Conservation (phyloP, 1,284 basidiomycete species). For the Leccinum ponderosum region DNA sequence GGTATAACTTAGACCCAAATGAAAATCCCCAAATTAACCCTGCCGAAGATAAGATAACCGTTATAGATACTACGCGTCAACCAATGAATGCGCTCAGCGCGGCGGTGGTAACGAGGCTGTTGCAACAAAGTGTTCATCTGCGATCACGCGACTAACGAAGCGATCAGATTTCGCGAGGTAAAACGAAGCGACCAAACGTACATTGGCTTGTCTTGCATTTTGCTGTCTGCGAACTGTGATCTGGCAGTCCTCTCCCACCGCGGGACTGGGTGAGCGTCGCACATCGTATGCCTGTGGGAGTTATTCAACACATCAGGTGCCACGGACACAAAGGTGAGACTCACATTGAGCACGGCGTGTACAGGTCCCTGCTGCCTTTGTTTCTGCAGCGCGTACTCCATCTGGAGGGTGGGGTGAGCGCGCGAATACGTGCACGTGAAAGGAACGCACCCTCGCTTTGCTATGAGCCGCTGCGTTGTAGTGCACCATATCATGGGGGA, state of each 20-base stretch:
- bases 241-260: slow-evolving; percentile 29
- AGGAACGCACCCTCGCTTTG: slow-evolving; percentile 25
- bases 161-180: slow-evolving; percentile 10
- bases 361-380: slow-evolving; percentile 30
- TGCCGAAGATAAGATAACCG: slow-evolving; percentile 22
- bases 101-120: slow-evolving; percentile 11
- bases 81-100: slow-evolving; percentile 26
- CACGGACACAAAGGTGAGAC: slow-evolving; percentile 7
- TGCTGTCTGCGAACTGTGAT: slow-evolving; percentile 36
- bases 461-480: slow-evolving; percentile 31
- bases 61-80: slow-evolving; percentile 11
- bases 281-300: slow-evolving; percentile 28
- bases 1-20: slow-evolving; percentile 32
- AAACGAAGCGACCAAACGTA: slow-evolving; percentile 11
- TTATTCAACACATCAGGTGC: slow-evolving; percentile 10
- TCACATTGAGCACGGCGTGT: slow-evolving; percentile 29
- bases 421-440: neutral
- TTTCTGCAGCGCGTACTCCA: slow-evolving; percentile 32
- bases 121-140: slow-evolving; percentile 23
- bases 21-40: slow-evolving; percentile 24
- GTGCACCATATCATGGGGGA: slow-evolving; percentile 34
- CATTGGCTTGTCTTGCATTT: slow-evolving; percentile 21
- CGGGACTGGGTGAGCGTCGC: slow-evolving; percentile 34
- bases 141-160: slow-evolving; percentile 30
- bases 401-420: slow-evolving; percentile 21